These are phyloP conservation scores for Epithele typhae DNA, from an alignment of 768 basidiomycete genomes.

Conservation along the genomic window DNA sequence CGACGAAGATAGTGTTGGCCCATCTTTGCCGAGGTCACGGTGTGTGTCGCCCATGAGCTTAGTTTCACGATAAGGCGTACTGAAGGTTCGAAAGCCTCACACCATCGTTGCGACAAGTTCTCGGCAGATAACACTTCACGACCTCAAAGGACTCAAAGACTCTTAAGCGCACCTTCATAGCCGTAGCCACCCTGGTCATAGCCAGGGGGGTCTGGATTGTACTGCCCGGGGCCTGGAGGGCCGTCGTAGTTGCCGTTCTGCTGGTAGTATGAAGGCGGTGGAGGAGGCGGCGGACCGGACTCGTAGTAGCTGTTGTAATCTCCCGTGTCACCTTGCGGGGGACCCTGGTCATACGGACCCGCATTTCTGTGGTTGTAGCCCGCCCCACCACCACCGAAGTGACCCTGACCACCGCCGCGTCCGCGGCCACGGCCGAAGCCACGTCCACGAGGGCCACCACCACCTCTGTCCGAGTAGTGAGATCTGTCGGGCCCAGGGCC, in stretches of 20 bases:
- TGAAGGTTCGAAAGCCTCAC: no score
- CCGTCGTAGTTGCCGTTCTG: slow-evolving; percentile 61
- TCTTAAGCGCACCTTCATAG: slow-evolving; percentile 83
- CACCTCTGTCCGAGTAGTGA: slow-evolving; percentile 58
- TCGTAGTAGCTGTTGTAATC: slow-evolving; percentile 74
- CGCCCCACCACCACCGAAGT: neutral
- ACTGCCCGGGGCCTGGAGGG: slow-evolving; percentile 43
- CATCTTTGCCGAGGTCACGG: no score
- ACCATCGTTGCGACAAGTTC: no score
- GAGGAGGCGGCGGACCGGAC: slow-evolving; percentile 40
- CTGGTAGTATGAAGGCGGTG: slow-evolving; percentile 57
- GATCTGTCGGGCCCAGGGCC: slow-evolving; percentile 62
- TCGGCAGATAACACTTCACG: no score
- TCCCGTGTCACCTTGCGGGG: slow-evolving; percentile 57
- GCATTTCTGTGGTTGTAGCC: slow-evolving; percentile 46
- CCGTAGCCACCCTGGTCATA: slow-evolving; percentile 54
- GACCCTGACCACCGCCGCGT: slow-evolving; percentile 31
- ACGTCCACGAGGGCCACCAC: slow-evolving; percentile 41
- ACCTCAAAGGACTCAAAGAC: slow-evolving; percentile 40
- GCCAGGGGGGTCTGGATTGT: slow-evolving; percentile 43
- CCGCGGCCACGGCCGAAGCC: slow-evolving; percentile 42
- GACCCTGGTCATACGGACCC: slow-evolving; percentile 61
- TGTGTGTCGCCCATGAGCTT: no score
- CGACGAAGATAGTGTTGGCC: no score
- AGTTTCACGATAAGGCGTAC: no score